Evolutionary conservation across 345 rosid genomes (phyloP).

Genomic region (Noccaea bulbosa): DNA sequence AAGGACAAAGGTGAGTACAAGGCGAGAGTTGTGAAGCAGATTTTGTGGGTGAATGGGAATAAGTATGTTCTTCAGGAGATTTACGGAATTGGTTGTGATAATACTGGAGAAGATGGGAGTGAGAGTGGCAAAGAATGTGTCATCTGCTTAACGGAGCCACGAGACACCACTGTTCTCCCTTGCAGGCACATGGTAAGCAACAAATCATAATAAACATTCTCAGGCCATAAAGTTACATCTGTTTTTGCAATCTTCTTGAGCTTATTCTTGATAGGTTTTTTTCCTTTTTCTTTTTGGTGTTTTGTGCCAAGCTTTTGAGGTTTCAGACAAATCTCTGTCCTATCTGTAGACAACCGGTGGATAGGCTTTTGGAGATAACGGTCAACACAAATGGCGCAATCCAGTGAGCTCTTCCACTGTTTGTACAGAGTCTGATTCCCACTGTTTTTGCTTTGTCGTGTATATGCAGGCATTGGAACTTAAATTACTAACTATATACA

Average conservation of each 20-base stretch:
- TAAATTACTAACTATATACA: background rate
- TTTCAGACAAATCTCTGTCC: conserved; percentile 85
- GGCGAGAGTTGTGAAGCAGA: too few species aligned
- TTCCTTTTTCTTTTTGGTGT: conserved; percentile 1
- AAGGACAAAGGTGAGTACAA: too few species aligned
- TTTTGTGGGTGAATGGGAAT: too few species aligned
- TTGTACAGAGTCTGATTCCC: conserved; percentile 15
- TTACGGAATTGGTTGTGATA: too few species aligned
- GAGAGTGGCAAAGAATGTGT: too few species aligned
- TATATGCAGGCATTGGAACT: conserved; percentile 16
- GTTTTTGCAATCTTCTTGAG: background rate
- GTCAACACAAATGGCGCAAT: conserved; percentile 47
- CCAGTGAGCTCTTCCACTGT: conserved; percentile 21
- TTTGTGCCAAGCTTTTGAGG: conserved; percentile 85
- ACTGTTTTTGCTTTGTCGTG: conserved; percentile 10
- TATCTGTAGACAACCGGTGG: conserved; percentile 85
- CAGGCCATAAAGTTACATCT: background rate
- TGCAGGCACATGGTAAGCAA: conserved; percentile 89
- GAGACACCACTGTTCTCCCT: conserved; percentile 81
- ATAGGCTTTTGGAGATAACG: conserved; percentile 81
- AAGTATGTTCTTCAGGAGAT: too few species aligned
- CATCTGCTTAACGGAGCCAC: too few species aligned
- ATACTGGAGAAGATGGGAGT: too few species aligned
- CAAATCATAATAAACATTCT: background rate
- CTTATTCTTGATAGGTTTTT: too few species aligned